These are phyloP conservation scores for Penicillium expansum DNA, from an alignment of 2,329 filamentous ascomycete species.

Conservation along the genomic window DNA sequence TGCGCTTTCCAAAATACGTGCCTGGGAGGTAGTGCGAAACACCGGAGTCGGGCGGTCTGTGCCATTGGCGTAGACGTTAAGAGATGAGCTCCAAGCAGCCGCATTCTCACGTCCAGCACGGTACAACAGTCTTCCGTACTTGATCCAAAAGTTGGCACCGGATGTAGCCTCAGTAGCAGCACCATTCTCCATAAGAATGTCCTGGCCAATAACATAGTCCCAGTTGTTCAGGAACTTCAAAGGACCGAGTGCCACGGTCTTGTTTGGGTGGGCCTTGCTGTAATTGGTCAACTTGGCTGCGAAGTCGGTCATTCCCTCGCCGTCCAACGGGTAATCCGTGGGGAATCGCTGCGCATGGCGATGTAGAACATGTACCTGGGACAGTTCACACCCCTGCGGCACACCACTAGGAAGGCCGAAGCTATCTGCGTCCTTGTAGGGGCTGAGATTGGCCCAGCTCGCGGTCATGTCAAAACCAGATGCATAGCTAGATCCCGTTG, in stretches of 20 bases:
- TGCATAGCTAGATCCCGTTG: conserved; percentile 26
- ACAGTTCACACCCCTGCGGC: conserved; percentile 56
- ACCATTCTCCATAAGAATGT: conserved; percentile 50
- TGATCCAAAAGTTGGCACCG: conserved; percentile 54
- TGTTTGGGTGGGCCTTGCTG: conserved; percentile 36
- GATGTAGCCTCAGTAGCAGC: conserved; percentile 51
- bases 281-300: conserved; percentile 50
- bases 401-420: conserved; percentile 42
- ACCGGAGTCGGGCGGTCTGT: conserved; percentile 51
- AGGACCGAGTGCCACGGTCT: conserved; percentile 45
- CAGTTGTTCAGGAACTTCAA: conserved; percentile 55
- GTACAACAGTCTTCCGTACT: conserved; percentile 55
- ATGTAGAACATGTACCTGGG: conserved; percentile 55
- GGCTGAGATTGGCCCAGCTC: conserved; percentile 34
- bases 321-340: conserved; percentile 48
- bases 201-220: conserved; percentile 46
- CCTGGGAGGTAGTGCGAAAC: conserved; percentile 55
- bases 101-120: conserved; percentile 48
- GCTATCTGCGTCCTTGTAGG: conserved; percentile 27
- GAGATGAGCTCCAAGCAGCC: conserved; percentile 47
- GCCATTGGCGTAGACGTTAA: conserved; percentile 44
- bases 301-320: conserved; percentile 50
- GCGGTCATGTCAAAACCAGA: conserved; percentile 33
- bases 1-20: conserved; percentile 53
- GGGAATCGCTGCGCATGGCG: conserved; percentile 56